A percentile compares a stretch with the other conserved stretches of the same genome.
phyloP scores from a whole-genome alignment of 805 yeast species.

The Yarrowia phangngaensis region DNA sequence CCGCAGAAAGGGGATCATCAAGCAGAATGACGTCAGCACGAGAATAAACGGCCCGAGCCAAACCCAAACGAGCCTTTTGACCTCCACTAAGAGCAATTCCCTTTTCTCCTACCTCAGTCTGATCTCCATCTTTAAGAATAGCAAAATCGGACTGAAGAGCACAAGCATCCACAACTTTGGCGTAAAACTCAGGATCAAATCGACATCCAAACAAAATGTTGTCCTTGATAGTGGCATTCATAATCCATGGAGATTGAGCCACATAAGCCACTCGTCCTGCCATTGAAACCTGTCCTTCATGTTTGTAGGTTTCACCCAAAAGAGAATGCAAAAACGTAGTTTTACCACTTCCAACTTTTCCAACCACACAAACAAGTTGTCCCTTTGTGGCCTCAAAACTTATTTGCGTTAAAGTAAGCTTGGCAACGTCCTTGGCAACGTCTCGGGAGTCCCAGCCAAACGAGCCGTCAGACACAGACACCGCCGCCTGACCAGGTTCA shows the following conservation, averaged over 20 bases:
- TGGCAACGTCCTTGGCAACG: slow-evolving; percentile 37
- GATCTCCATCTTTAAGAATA: slow-evolving; percentile 82
- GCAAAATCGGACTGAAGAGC: slow-evolving; percentile 76
- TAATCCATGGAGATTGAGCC: slow-evolving; percentile 87
- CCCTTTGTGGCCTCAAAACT: slow-evolving; percentile 65
- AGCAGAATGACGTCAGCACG: slow-evolving; percentile 86
- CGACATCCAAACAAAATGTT: slow-evolving; percentile 87
- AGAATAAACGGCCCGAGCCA: slow-evolving; percentile 94
- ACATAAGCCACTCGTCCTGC: slow-evolving; percentile 78
- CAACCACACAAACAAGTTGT: slow-evolving; percentile 74
- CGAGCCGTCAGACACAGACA: slow-evolving; percentile 29
- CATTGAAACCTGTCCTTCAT: slow-evolving; percentile 60
- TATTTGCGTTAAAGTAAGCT: slow-evolving; percentile 41
- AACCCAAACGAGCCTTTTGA: slow-evolving; percentile 89
- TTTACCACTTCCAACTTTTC: slow-evolving; percentile 82
- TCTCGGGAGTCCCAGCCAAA: slow-evolving; percentile 46
- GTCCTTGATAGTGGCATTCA: slow-evolving; percentile 84
- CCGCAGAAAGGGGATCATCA: slow-evolving; percentile 94
- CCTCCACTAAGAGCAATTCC: slow-evolving; percentile 97
- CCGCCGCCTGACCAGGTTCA: slow-evolving; percentile 56
- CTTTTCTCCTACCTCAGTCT: slow-evolving; percentile 92
- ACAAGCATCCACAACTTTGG: slow-evolving; percentile 79
- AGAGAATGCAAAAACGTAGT: slow-evolving; percentile 72
- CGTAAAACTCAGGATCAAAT: slow-evolving; percentile 76
- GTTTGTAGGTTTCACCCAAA: slow-evolving; percentile 70